Evolutionary conservation across 148 eudicot species (phyloP).

Genomic region (Nyssa sinensis): DNA sequence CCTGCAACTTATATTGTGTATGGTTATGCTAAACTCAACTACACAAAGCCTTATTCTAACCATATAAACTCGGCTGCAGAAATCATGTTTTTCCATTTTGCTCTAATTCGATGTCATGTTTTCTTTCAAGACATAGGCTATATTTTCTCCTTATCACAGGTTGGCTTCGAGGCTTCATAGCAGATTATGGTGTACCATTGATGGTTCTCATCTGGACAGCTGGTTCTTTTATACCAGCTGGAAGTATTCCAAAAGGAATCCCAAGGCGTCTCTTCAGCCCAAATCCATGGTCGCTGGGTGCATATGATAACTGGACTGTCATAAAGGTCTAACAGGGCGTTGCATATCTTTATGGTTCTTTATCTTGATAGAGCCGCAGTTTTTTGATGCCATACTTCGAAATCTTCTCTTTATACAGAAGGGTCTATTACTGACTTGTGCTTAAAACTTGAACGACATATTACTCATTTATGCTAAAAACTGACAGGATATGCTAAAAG

Average conservation of each 20-base stretch:
- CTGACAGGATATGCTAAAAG: conserved; percentile 72
- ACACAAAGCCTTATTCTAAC: not conserved
- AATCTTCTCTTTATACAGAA: not conserved
- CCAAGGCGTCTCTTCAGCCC: conserved; percentile 85
- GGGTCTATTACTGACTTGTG: not conserved
- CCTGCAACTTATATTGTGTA: not conserved
- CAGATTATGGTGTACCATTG: conserved; percentile 89
- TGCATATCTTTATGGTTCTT: not conserved
- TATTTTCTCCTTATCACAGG: conserved; percentile 33
- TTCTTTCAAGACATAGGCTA: not conserved
- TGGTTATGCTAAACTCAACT: not conserved
- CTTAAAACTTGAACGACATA: no score
- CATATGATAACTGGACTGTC: conserved; percentile 82
- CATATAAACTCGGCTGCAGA: no score
- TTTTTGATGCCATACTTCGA: not conserved
- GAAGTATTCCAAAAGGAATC: conserved; percentile 64
- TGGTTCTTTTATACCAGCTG: conserved; percentile 64
- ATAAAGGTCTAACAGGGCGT: conserved; percentile 35
- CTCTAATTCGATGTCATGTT: not conserved
- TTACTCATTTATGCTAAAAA: not conserved
- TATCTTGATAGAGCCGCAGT: not conserved
- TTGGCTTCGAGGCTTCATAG: conserved; percentile 71
- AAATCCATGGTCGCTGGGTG: conserved; percentile 89
- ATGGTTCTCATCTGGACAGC: conserved; percentile 83
- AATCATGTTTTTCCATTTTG: not conserved